phyloP scores from a whole-genome alignment of 129 eudicot species.

The Pittosporum tobira region DNA sequence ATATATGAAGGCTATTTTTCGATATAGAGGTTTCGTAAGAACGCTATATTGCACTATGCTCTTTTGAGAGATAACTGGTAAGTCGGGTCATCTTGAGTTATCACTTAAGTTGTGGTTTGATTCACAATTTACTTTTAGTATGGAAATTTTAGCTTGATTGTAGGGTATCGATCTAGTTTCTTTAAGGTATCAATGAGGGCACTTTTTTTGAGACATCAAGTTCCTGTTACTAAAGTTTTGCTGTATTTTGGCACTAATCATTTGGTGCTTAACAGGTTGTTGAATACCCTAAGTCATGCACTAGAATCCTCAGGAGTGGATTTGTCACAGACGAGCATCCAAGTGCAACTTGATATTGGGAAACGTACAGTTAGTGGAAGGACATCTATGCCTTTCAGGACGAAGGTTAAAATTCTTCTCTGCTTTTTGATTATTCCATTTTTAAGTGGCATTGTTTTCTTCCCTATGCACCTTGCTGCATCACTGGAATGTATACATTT shows the following conservation, averaged over 20 bases:
- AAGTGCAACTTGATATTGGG: slow-evolving; percentile 70
- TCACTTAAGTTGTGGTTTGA: no score
- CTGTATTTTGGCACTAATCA: neutral
- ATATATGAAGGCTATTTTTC: no score
- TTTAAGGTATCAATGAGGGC: neutral
- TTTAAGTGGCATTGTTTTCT: neutral
- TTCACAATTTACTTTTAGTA: neutral
- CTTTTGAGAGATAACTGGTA: no score
- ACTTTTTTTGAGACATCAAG: neutral
- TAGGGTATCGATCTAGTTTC: neutral
- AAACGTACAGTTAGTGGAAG: slow-evolving; percentile 32
- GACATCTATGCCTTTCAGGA: slow-evolving; percentile 22
- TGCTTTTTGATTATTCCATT: neutral
- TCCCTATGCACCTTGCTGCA: no score
- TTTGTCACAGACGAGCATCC: slow-evolving; percentile 65
- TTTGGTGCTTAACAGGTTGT: slow-evolving; percentile 44
- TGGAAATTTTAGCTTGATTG: neutral
- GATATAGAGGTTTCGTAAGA: no score
- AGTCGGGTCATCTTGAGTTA: neutral
- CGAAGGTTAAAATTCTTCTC: slow-evolving; percentile 30
- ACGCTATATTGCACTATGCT: neutral
- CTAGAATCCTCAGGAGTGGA: slow-evolving; percentile 81
- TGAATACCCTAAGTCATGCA: slow-evolving; percentile 45
- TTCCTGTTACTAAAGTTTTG: no score
- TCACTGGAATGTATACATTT: neutral